These are phyloP conservation scores for Fragaria vesca DNA, from an alignment of 306 rosid genomes.

Conservation along the genomic window DNA sequence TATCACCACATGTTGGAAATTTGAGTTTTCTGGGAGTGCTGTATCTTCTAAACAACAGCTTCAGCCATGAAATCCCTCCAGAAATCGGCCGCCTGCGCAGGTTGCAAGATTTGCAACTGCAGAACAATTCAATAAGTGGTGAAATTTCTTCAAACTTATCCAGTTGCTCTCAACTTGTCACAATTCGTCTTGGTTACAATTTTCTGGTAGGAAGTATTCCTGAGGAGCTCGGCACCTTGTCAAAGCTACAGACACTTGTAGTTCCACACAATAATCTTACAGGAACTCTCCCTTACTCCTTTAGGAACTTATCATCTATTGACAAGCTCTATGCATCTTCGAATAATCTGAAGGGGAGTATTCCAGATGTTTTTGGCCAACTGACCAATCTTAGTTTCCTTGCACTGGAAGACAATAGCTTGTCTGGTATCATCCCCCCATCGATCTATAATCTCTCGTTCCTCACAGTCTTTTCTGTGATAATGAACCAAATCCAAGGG, in stretches of 20 bases:
- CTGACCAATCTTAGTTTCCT: neutral
- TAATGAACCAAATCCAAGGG: neutral
- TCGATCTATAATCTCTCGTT: constrained; percentile 2
- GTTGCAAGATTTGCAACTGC: too few species aligned
- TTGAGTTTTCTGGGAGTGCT: neutral
- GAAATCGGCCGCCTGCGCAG: too few species aligned
- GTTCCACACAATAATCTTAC: neutral
- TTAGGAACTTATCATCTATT: neutral
- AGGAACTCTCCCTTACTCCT: constrained; percentile 2
- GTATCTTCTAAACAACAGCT: neutral
- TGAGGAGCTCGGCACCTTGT: too few species aligned
- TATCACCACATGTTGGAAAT: neutral
- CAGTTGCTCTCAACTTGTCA: too few species aligned
- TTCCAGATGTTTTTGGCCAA: constrained; percentile 1
- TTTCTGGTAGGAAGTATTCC: too few species aligned
- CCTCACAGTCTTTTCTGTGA: neutral
- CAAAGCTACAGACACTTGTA: too few species aligned
- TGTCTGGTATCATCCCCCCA: neutral
- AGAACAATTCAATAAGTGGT: too few species aligned
- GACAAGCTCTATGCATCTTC: neutral
- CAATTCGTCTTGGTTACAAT: too few species aligned
- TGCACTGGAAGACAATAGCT: neutral
- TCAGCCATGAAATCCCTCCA: neutral
- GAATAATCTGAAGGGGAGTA: neutral
- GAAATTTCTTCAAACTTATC: too few species aligned